These are phyloP conservation scores for Gossypium gossypioides DNA, from an alignment of 441 rosid genomes.

Conservation along the genomic window DNA sequence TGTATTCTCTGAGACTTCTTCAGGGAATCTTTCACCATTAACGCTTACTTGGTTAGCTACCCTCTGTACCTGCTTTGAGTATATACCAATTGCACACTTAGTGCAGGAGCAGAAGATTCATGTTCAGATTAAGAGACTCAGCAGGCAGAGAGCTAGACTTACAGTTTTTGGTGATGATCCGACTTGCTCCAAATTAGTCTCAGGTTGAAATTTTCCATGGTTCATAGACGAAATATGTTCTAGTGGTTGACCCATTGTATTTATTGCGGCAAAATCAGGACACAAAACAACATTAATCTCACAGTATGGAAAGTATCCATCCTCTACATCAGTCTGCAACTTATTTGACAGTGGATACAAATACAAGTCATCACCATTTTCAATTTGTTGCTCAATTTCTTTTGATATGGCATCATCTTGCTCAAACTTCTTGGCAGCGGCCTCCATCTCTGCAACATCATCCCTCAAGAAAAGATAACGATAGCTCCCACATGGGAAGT, in stretches of 20 bases:
- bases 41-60: constrained; percentile 29
- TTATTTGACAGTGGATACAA: constrained; percentile 35
- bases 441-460: constrained; percentile 61
- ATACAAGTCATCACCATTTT: constrained; percentile 45
- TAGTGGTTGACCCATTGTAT: constrained; percentile 17
- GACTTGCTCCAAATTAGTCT: constrained; percentile 28
- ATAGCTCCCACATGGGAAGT: constrained; percentile 60
- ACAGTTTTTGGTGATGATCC: constrained; percentile 41
- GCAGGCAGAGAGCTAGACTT: constrained; percentile 24
- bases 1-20: constrained; percentile 31
- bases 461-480: constrained; percentile 65
- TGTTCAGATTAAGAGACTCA: background rate
- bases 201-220: constrained; percentile 18
- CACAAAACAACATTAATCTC: constrained; percentile 36
- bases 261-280: constrained; percentile 18
- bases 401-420: constrained; percentile 40
- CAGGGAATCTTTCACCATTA: constrained; percentile 28
- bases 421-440: constrained; percentile 77
- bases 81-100: background rate
- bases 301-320: constrained; percentile 66
- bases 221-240: constrained; percentile 17
- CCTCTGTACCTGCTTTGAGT: constrained; percentile 32
- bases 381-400: constrained; percentile 28
- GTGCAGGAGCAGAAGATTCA: background rate
- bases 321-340: constrained; percentile 27